Evolutionary conservation across 192 early-diverging fungal genomes (phyloP).

Genomic region (Lobulomyces angularis): DNA sequence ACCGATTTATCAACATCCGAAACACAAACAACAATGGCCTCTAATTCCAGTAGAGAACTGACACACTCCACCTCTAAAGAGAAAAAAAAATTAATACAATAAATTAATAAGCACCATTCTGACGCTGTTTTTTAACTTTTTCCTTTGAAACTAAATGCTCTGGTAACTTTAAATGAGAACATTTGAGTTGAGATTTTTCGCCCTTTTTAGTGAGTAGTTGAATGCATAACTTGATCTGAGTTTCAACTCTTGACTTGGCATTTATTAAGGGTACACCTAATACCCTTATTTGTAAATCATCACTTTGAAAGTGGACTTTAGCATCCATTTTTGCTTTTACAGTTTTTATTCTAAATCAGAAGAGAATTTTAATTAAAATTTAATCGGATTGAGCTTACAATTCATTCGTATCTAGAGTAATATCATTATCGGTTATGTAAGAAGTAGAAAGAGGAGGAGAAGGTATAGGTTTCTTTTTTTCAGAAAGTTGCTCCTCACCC

Average conservation of each 20-base stretch:
- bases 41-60: slow-evolving; percentile 59
- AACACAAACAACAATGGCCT: slow-evolving; percentile 75
- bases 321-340: too few relatives aligned
- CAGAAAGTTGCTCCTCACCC: too few relatives aligned
- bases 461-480: too few relatives aligned
- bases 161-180: slow-evolving; percentile 75
- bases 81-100: too few relatives aligned
- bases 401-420: too few relatives aligned
- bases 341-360: too few relatives aligned
- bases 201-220: slow-evolving; percentile 50
- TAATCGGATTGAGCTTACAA: too few relatives aligned
- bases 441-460: too few relatives aligned
- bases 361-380: too few relatives aligned
- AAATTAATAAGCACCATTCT: slow-evolving; percentile 24
- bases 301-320: not conserved
- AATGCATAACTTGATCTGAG: slow-evolving; percentile 84
- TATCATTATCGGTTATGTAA: too few relatives aligned
- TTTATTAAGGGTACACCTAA: slow-evolving; percentile 30
- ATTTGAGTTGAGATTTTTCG: slow-evolving; percentile 14
- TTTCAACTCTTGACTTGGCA: slow-evolving; percentile 81
- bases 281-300: slow-evolving; percentile 10
- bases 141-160: slow-evolving; percentile 74
- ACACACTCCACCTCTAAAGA: too few relatives aligned
- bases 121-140: slow-evolving; percentile 40
- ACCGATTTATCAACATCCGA: slow-evolving; percentile 64